Evolutionary conservation across 495 filamentous ascomycete genomes (phyloP).

Genomic region (Physcia stellaris): DNA sequence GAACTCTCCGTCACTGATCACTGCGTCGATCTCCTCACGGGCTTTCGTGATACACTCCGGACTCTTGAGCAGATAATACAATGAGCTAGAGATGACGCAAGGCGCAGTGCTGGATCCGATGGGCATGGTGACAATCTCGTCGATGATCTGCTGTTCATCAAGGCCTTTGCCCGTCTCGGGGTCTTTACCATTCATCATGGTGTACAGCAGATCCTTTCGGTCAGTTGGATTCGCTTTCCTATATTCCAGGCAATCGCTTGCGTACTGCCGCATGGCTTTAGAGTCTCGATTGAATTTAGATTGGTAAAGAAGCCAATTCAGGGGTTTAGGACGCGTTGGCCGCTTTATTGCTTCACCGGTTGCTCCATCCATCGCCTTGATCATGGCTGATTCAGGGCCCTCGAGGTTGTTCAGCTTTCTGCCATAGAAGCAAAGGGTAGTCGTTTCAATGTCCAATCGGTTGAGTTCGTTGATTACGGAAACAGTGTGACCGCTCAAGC

Average conservation of each 20-base stretch:
- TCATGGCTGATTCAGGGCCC: conserved; percentile 20
- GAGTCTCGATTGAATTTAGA: conserved; percentile 42
- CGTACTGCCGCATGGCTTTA: conserved; percentile 40
- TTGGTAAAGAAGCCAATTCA: conserved; percentile 28
- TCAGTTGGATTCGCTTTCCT: conserved; percentile 36
- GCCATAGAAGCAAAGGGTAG: conserved; percentile 48
- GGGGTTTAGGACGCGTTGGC: conserved; percentile 23
- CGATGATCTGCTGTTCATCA: conserved; percentile 44
- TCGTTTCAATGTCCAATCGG: conserved; percentile 53
- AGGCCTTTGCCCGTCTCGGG: conserved; percentile 51
- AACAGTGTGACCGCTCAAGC: conserved; percentile 30
- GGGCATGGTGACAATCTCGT: conserved; percentile 47
- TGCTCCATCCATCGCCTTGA: conserved; percentile 27
- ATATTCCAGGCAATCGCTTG: conserved; percentile 43
- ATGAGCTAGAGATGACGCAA: conserved; percentile 28
- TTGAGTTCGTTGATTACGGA: conserved; percentile 57
- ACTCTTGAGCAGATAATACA: conserved; percentile 33
- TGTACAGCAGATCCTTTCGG: conserved; percentile 56
- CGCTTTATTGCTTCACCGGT: conserved; percentile 31
- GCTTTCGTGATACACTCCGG: conserved; percentile 23
- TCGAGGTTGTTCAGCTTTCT: conserved; percentile 23
- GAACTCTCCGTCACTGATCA: conserved; percentile 23
- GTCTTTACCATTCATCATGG: conserved; percentile 54
- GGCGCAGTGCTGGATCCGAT: conserved; percentile 33
- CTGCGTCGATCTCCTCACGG: conserved; percentile 28